Percentiles rank a stretch among this genome's conserved stretches.
These are phyloP conservation scores for Naematelia encephala DNA, from an alignment of 768 basidiomycete genomes.

Conservation along the genomic window DNA sequence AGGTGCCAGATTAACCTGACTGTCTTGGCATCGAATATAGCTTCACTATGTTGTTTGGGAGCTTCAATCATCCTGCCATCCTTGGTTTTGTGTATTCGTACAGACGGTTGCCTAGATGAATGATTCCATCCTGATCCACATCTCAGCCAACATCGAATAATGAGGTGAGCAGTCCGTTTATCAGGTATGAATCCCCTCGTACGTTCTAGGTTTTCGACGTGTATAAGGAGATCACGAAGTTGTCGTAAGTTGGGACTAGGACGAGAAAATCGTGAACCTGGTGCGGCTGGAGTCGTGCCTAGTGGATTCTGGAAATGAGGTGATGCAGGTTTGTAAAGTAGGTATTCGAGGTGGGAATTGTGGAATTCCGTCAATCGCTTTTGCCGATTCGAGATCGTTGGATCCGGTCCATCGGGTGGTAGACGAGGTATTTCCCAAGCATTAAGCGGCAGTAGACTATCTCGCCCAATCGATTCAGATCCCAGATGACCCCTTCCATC, in stretches of 20 bases:
- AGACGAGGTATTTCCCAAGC: not conserved
- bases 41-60: not conserved
- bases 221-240: slow-evolving; percentile 49
- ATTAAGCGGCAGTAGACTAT: not conserved
- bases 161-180: slow-evolving; percentile 66
- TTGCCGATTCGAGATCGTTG: slow-evolving; percentile 1
- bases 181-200: slow-evolving; percentile 61
- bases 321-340: slow-evolving; percentile 8
- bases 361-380: slow-evolving; percentile 16
- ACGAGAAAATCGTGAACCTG: slow-evolving; percentile 33
- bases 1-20: slow-evolving; percentile 7
- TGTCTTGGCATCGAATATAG: not conserved
- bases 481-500: not conserved
- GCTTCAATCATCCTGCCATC: slow-evolving; percentile 3
- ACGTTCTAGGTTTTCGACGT: slow-evolving; percentile 51
- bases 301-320: slow-evolving; percentile 49
- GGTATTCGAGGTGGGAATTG: slow-evolving; percentile 18
- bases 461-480: not conserved
- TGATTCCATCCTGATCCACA: slow-evolving; percentile 55
- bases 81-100: not conserved
- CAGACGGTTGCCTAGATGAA: not conserved
- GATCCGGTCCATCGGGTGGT: not conserved
- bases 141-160: slow-evolving; percentile 61
- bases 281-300: slow-evolving; percentile 56
- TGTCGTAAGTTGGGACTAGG: slow-evolving; percentile 16